Evolutionary conservation across 2,329 filamentous ascomycete genomes (phyloP).

Genomic region (Akanthomyces muscarius): DNA sequence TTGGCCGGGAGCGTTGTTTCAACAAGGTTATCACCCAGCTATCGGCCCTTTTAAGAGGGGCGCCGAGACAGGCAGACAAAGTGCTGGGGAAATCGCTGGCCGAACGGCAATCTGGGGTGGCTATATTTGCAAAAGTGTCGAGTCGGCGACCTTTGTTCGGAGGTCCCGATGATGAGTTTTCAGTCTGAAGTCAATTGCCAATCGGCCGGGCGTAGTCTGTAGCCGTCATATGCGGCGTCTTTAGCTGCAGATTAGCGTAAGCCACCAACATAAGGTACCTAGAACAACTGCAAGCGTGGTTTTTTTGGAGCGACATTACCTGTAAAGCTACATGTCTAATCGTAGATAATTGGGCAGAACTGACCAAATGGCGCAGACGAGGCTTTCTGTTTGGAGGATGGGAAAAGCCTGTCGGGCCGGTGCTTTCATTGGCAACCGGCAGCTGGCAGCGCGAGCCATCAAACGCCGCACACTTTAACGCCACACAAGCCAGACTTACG

Average conservation of each 20-base stretch:
- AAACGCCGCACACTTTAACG: too few species aligned
- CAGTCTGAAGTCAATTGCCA: background rate
- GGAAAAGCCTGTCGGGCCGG: too few species aligned
- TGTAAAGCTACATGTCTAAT: background rate
- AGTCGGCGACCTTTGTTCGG: background rate
- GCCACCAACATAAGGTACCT: background rate
- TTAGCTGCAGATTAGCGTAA: constrained; percentile 8
- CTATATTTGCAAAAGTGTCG: background rate
- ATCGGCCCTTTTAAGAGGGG: constrained; percentile 2
- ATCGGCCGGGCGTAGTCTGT: background rate
- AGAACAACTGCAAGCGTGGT: background rate
- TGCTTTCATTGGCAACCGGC: background rate
- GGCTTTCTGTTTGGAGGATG: background rate
- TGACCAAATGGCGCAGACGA: background rate
- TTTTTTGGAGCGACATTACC: background rate
- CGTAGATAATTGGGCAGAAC: background rate
- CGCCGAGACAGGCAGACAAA: background rate
- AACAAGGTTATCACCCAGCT: background rate
- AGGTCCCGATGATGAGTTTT: background rate
- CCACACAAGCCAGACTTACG: too few species aligned
- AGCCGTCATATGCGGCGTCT: background rate
- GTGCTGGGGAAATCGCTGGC: background rate
- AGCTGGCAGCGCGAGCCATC: background rate
- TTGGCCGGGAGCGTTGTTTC: background rate
- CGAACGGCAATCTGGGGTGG: background rate